These are phyloP conservation scores for barrel medic (Medicago truncatula) DNA, from an alignment of 306 rosid species.

Conservation along the genomic window DNA sequence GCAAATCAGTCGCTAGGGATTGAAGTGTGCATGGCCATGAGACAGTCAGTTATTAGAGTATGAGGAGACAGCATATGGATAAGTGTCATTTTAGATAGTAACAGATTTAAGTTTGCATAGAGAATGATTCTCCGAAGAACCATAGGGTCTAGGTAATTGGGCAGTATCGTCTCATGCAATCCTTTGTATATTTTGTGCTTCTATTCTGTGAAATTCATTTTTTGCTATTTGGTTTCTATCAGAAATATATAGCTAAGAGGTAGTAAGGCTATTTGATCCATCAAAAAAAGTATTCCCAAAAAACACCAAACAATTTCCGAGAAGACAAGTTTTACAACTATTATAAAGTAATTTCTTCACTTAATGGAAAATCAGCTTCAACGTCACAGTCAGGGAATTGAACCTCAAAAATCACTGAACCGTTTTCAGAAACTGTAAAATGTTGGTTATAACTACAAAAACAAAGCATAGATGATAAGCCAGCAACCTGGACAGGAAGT, in stretches of 20 bases:
- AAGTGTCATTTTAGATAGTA: constrained; percentile 6
- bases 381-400: constrained; percentile 27
- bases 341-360: background rate
- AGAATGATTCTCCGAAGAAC: constrained; percentile 13
- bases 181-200: background rate
- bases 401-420: constrained; percentile 35
- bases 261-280: constrained; percentile 9
- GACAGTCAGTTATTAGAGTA: constrained; percentile 7
- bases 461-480: constrained; percentile 30
- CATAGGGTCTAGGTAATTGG: background rate
- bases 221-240: constrained; percentile 16
- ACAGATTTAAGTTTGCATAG: background rate
- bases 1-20: background rate
- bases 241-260: constrained; percentile 19
- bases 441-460: constrained; percentile 22
- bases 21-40: background rate
- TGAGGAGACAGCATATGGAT: background rate
- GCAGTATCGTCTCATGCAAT: constrained; percentile 10
- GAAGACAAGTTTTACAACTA: constrained; percentile 19
- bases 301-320: constrained; percentile 2
- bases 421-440: constrained; percentile 31
- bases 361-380: constrained; percentile 28
- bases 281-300: background rate
- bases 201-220: background rate
- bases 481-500: constrained; percentile 89